phyloP scores from a whole-genome alignment of 2,329 filamentous ascomycete species.

The Sporothrix variecibatus region DNA sequence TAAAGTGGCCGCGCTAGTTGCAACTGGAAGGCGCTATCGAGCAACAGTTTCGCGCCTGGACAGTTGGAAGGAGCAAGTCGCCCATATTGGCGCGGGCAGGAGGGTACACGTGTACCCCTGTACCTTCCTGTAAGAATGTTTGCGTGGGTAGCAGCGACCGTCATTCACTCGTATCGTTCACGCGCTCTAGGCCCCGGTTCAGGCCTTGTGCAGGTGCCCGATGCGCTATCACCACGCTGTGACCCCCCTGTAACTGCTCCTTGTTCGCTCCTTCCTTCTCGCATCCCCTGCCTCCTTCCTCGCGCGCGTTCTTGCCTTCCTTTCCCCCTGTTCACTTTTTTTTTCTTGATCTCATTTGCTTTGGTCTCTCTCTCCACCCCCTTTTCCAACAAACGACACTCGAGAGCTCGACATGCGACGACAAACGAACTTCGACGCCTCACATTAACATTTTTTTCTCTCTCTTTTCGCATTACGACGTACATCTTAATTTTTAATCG shows the following conservation, averaged over 20 bases:
- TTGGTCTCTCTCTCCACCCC: slow-evolving; percentile 18
- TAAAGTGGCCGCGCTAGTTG: slow-evolving; percentile 9
- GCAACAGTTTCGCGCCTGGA: neutral
- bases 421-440: slow-evolving; percentile 1
- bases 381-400: slow-evolving; percentile 2
- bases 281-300: neutral
- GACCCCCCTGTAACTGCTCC: neutral
- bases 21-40: slow-evolving; percentile 11
- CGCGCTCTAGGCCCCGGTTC: neutral
- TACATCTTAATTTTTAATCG: slow-evolving; percentile 13
- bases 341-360: slow-evolving; percentile 12
- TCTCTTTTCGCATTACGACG: neutral
- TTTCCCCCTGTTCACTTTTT: slow-evolving; percentile 11
- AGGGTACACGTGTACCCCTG: neutral
- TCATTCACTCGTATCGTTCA: neutral
- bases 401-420: neutral
- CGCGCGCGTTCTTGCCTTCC: neutral
- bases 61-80: neutral
- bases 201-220: neutral
- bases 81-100: neutral
- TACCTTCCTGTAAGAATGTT: neutral
- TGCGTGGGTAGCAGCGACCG: neutral
- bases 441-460: neutral
- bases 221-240: neutral
- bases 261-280: slow-evolving; percentile 7